Evolutionary conservation across 495 filamentous ascomycete species (phyloP).

Genomic region (Clohesyomyces aquaticus): DNA sequence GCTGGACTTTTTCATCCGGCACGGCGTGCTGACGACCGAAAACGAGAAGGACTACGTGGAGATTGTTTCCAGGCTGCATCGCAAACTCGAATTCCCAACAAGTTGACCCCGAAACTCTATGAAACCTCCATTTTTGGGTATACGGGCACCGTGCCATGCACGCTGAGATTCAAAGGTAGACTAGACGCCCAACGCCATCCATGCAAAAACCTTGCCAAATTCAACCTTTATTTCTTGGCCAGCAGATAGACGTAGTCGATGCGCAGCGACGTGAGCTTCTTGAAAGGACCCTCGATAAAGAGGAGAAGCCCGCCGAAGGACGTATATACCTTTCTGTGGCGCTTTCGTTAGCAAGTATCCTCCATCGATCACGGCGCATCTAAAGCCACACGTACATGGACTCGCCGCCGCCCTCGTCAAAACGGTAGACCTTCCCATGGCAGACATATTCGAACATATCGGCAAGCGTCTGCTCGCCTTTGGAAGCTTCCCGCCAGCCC

Average conservation of each 20-base stretch:
- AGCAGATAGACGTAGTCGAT: conserved; percentile 94
- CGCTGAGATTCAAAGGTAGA: conserved; percentile 1
- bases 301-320: conserved; percentile 92
- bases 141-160: conserved; percentile 24
- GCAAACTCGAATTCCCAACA: conserved; percentile 82
- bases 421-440: conserved; percentile 96
- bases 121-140: conserved; percentile 25
- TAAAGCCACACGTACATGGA: conserved; percentile 10
- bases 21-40: conserved; percentile 77
- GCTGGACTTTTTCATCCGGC: conserved; percentile 88
- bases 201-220: conserved; percentile 13
- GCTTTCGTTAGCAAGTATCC: conserved; percentile 23
- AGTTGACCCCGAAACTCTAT: no score
- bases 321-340: conserved; percentile 79
- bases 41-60: conserved; percentile 83
- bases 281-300: conserved; percentile 89
- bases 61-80: conserved; percentile 75
- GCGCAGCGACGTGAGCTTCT: conserved; percentile 85
- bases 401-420: conserved; percentile 82
- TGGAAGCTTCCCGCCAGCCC: conserved; percentile 78
- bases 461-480: conserved; percentile 76
- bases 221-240: conserved; percentile 72
- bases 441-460: conserved; percentile 97
- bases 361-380: not conserved
- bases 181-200: conserved; percentile 29